Evolutionary conservation across 2,329 filamentous ascomycete genomes (phyloP).

Genomic region (Penicillium paneum): DNA sequence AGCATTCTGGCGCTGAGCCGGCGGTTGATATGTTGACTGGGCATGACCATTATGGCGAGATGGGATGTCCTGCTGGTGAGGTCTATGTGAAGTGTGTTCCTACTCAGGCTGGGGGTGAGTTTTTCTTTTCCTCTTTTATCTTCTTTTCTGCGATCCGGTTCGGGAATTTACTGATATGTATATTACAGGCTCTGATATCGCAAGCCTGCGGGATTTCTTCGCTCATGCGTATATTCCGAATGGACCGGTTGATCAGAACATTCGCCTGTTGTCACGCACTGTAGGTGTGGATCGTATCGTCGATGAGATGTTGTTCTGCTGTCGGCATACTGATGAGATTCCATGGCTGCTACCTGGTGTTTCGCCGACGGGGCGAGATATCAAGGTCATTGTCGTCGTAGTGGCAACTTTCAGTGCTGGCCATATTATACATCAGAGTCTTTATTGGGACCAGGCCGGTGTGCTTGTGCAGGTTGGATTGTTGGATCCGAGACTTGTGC

Average conservation of each 20-base stretch:
- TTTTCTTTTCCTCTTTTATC: not conserved
- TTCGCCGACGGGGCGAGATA: conserved; percentile 52
- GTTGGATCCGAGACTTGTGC: conserved; percentile 54
- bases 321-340: conserved; percentile 54
- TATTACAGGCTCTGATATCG: conserved; percentile 19
- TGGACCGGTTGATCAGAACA: conserved; percentile 46
- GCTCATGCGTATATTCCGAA: conserved; percentile 51
- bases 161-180: not conserved
- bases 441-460: conserved; percentile 63
- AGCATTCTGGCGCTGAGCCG: conserved; percentile 12
- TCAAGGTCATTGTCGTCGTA: conserved; percentile 53
- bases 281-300: conserved; percentile 56
- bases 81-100: conserved; percentile 36
- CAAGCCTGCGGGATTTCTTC: conserved; percentile 48
- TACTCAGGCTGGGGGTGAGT: conserved; percentile 37
- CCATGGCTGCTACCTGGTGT: conserved; percentile 57
- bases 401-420: conserved; percentile 44
- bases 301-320: conserved; percentile 56
- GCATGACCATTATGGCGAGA: conserved; percentile 4
- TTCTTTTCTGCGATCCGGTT: not conserved
- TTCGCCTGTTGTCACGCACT: conserved; percentile 55
- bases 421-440: conserved; percentile 48
- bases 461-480: conserved; percentile 59
- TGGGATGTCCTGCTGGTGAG: conserved; percentile 10
- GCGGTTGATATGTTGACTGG: conserved; percentile 5